Evolutionary conservation across 495 filamentous ascomycete genomes (phyloP), one percentile per base, ranked within the genome.

Genomic region (Penicillium bialowiezense): DNA sequence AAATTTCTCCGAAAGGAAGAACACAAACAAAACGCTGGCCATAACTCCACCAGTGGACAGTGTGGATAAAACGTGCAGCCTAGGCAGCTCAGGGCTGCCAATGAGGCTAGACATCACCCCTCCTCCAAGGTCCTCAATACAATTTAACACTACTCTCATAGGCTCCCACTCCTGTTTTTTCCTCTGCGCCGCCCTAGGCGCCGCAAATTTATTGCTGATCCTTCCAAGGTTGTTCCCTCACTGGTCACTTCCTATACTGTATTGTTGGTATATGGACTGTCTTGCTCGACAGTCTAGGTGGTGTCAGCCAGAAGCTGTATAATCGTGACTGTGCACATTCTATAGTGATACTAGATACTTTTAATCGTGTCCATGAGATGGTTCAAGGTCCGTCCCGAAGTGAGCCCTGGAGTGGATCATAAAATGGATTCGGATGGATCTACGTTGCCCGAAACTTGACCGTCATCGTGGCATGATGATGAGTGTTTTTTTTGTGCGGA

Each of bases 91-190:
- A n/a, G 10, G 44, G 17, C 56, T 56, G 28, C 60, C 60, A 63
- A 60, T 63, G 41, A 49, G 48, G 23, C 51, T 23, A 31, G 24
- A 10, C 4, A 33, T 36, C 53, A 18, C 56, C 56, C 59, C 59
- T 59, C 56, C 56, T 52, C 54, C 60, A 63, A 63, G 60, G 60
- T 63, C 56, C 56, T 38, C 60, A 55, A 48, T 37, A 32, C 35
- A 48, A 37, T 21, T 53, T 48, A 54, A 51, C 31, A 45, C 14
- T 50, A 52, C 45, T 17, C 44, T 59, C 45, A 60, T 58, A 63
- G 60, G 60, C 57, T 48, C 31, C 40, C 45, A 43, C 37, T 19
- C 41, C 38, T 20, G 35, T 21, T 53, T 21, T 48, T 36, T 26
- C 39, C 17, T 35, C 42, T 48, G 48, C 48, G 33, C 60, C 60